A percentile compares a stretch with the other conserved stretches of the same genome.
Evolutionary conservation across 768 basidiomycete species (phyloP).

Genomic region (Hygrophorus russula): DNA sequence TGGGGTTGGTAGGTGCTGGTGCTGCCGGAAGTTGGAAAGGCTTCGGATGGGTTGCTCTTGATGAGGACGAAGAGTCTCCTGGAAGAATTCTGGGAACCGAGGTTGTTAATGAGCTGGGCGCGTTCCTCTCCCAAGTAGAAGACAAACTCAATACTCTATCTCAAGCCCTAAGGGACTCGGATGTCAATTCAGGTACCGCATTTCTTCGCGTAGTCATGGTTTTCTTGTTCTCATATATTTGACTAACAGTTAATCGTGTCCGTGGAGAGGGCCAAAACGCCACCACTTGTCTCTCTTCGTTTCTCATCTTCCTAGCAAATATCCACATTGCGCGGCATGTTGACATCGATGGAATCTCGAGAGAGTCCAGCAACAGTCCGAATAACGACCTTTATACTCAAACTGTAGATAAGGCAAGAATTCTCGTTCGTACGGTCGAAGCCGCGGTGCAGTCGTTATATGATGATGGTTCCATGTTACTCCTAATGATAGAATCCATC

Average conservation of each 20-base stretch:
- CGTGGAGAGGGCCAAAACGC: constrained; percentile 35
- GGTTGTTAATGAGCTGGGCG: constrained; percentile 42
- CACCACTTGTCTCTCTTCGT: constrained; percentile 43
- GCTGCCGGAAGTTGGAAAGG: constrained; percentile 72
- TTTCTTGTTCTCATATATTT: background rate
- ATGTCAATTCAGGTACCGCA: constrained; percentile 27
- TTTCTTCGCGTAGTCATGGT: background rate
- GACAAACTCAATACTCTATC: constrained; percentile 32
- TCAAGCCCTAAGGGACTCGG: constrained; percentile 20
- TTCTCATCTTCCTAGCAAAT: constrained; percentile 51
- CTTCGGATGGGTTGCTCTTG: constrained; percentile 65
- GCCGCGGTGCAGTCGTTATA: constrained; percentile 59
- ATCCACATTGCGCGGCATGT: constrained; percentile 74
- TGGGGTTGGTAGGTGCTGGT: constrained; percentile 75
- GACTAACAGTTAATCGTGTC: constrained; percentile 28
- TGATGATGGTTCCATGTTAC: constrained; percentile 53
- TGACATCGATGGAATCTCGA: constrained; percentile 67
- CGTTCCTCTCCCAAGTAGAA: constrained; percentile 36
- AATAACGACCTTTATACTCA: constrained; percentile 44
- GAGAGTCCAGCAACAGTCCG: constrained; percentile 28
- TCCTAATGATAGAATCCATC: constrained; percentile 48
- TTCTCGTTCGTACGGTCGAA: constrained; percentile 62
- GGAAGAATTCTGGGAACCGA: constrained; percentile 37
- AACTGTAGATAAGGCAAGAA: constrained; percentile 58
- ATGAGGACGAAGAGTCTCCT: constrained; percentile 36